A percentile compares a stretch with the other conserved stretches of the same genome.
Conservation (phyloP, 2,329 filamentous ascomycete species). For the Diaporthe aspalathi region DNA sequence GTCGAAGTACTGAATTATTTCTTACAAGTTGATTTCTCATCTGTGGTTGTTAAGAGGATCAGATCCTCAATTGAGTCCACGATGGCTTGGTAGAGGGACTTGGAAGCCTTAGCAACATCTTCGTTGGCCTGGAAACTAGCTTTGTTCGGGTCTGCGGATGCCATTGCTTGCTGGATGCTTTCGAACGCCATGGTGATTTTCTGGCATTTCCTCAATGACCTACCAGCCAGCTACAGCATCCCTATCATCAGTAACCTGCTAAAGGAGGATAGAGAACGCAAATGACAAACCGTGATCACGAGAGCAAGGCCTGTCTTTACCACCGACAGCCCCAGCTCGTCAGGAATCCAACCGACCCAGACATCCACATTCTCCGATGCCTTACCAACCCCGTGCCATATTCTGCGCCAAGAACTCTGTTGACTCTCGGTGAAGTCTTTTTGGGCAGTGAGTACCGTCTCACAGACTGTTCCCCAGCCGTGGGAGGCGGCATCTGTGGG, state of each 20-base stretch:
- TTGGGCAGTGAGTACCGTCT: slow-evolving; percentile 7
- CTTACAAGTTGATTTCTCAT: slow-evolving; percentile 17
- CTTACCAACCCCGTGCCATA: slow-evolving; percentile 20
- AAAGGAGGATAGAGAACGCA: neutral
- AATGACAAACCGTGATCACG: slow-evolving; percentile 21
- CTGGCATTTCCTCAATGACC: neutral
- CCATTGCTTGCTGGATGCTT: slow-evolving; percentile 15
- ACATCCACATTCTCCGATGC: slow-evolving; percentile 4
- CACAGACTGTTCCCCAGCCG: slow-evolving; percentile 10
- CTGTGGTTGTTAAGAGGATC: neutral
- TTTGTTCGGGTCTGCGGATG: slow-evolving; percentile 5
- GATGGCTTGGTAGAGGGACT: slow-evolving; percentile 7
- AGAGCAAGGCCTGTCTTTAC: slow-evolving; percentile 28
- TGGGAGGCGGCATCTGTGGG: neutral
- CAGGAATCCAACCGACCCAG: slow-evolving; percentile 28
- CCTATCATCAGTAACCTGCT: neutral
- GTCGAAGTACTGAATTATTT: no score
- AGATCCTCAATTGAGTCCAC: slow-evolving; percentile 23
- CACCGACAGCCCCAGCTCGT: slow-evolving; percentile 27
- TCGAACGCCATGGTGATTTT: slow-evolving; percentile 20
- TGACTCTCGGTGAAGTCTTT: slow-evolving; percentile 12
- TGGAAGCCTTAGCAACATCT: neutral
- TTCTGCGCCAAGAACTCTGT: neutral
- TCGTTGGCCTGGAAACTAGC: slow-evolving; percentile 3
- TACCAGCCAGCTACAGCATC: slow-evolving; percentile 6